Base-by-base conservation (phyloP, 352 stramenopile species). In the Pseudoperonospora humuli region DNA sequence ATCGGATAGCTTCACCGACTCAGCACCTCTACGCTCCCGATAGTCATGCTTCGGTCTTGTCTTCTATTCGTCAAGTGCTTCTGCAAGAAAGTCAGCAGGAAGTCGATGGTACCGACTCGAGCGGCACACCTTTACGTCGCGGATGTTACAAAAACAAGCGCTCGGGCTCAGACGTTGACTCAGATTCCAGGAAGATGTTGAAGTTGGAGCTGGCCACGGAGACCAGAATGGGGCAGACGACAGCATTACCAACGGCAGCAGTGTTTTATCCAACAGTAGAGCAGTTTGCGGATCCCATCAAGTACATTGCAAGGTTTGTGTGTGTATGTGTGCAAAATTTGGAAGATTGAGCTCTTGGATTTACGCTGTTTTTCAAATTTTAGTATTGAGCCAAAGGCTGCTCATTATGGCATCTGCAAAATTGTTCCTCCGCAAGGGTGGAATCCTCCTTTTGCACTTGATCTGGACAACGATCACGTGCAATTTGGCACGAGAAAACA, bases 351-450 rank as follows among this genome's bases (percentile, higher is more conserved):
- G n/a, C n/a, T 41, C 15, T 17, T 36, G 17, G 5, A 3, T 36
- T 26, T 8, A 11, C 2, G 28, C 7, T 34, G 23, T 15, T 27
- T 15, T 53, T 37, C 19, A 17, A 33, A 19, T 39, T 32, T 44
- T 51, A 84, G 74, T 34, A 85, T 88, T 49, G 72, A 84, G 50
- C 54, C 59, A 13, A 59, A 78, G 26, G 78, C 70, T 0, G 47
- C 71, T 19, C 61, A 54, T 13, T 83, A 71, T 51, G 96, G 95
- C n/a, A 97, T 99, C 40, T 97, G 83, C 63, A 98, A 98, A 67
- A 98, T 99, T 54, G 89, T 98, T 1, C 96, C 96, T 28, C 96
- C 96, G 0, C 52, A 60, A n/a, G 95, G 90, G 9, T 98, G 92
- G 92, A 86, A 85, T 14, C 89, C 87, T 7, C 48, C 64, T 11